phyloP scores from a whole-genome alignment of 192 early-diverging fungal genomes.

The Entomortierella beljakovae region DNA sequence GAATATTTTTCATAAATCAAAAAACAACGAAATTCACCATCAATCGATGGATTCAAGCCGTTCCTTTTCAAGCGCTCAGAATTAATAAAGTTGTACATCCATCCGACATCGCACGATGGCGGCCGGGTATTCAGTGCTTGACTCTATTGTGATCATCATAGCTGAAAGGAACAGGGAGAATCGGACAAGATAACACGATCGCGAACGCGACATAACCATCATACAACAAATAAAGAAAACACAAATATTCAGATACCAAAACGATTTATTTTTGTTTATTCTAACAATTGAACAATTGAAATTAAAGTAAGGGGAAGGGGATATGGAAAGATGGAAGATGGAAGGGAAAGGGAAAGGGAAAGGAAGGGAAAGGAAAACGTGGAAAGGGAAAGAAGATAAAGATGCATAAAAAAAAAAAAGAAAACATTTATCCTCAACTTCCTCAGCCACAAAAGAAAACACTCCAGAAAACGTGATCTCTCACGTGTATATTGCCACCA shows the following conservation, averaged over 20 bases:
- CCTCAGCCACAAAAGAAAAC: constrained; percentile 5
- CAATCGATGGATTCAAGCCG: neutral
- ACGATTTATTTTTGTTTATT: constrained; percentile 6
- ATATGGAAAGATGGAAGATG: constrained; percentile 1
- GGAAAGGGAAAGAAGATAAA: neutral
- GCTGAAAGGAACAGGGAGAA: constrained; percentile 14
- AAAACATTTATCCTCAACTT: neutral
- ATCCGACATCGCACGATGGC: constrained; percentile 57
- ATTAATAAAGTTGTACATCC: constrained; percentile 54
- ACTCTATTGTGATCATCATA: constrained; percentile 55
- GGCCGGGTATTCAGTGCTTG: constrained; percentile 58
- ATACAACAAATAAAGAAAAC: too few relatives aligned
- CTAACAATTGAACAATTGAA: neutral
- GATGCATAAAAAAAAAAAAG: constrained; percentile 1
- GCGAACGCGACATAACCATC: neutral
- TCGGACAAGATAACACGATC: neutral
- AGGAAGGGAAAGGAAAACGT: neutral
- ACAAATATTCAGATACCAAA: too few relatives aligned
- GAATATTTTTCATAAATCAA: neutral
- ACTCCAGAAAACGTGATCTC: neutral
- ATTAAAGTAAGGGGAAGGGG: neutral
- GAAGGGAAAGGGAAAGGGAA: neutral
- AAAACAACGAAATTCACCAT: neutral
- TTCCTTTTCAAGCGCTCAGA: constrained; percentile 39
- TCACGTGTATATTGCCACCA: constrained; percentile 24